Base-by-base conservation (phyloP, 495 filamentous ascomycete species). In the Xylaria grammica region DNA sequence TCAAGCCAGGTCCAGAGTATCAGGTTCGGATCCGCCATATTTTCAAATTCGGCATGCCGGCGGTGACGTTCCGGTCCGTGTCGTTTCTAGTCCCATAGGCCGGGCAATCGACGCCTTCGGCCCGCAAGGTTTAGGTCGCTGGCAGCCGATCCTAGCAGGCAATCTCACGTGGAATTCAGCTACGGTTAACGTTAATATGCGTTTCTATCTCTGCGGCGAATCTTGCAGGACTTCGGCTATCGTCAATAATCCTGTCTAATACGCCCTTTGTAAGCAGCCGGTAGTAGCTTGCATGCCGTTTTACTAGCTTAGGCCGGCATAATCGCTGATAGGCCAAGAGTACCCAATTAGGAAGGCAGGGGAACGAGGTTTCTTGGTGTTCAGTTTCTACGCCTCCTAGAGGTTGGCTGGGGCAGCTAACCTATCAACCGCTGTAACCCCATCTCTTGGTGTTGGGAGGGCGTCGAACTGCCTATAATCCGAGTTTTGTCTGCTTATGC, bases 41-140 rank as follows among this genome's bases (percentile, higher is more conserved):
- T 51, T 62, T 63, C 58, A 54, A 60, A 69, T 38, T 59, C 46
- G 67, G 67, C 67, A 60, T 63, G 40, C 40, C 46, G 52, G 66
- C 40, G 2, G 32, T 52, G 32, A 44, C 50, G 48, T 42, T 56
- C 67, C 60, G 13, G 53, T 46, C 52, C 63, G 34, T 55, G 40
- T 60, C 46, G 44, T 50, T 62, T 65, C 51, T 62, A 34, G 50
- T 51, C n/a, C 52, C 36, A 66, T 61, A 53, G 46, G 60, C 53
- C 56, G 66, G 62, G 51, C 9, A 60, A 68, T 65, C 44, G 57
- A 65, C 62, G 58, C 57, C 50, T 67, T 62, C 51, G 45, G n/a
- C 55, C 61, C 56, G 42, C 50, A 59, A 62, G 57, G 62, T 61
- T 38, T 19, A 65, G 50, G 26, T 68, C 44, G 27, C 62, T 45